Conservation (phyloP, 768 basidiomycete genomes). For the Tricholoma matsutake region DNA sequence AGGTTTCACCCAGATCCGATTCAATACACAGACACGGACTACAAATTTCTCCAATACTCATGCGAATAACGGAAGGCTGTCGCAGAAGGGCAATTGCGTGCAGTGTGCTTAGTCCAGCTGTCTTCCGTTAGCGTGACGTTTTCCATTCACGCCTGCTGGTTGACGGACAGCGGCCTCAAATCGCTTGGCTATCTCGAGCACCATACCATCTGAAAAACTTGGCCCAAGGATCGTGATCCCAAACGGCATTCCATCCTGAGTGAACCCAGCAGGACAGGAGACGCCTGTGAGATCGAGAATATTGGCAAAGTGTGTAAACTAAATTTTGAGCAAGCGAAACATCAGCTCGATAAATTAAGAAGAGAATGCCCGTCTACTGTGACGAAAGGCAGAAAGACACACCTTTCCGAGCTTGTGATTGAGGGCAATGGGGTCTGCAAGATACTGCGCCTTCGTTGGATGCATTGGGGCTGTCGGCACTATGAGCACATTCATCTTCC, state of each 20-base stretch:
- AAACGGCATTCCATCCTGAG: not conserved
- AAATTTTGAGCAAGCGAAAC: not conserved
- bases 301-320: not conserved
- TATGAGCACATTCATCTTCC: slow-evolving; percentile 2
- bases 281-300: not conserved
- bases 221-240: not conserved
- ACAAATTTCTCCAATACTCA: no score
- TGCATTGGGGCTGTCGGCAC: not conserved
- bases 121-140: not conserved
- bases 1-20: no score
- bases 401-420: not conserved
- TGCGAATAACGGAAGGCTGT: no score
- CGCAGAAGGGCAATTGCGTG: not conserved
- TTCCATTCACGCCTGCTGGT: not conserved
- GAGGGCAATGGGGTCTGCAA: not conserved
- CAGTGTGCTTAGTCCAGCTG: not conserved
- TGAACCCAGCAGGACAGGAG: slow-evolving; percentile 1
- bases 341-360: not conserved
- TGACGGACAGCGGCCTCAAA: not conserved
- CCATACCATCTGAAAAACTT: slow-evolving; percentile 1
- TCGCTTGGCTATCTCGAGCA: slow-evolving; percentile 1
- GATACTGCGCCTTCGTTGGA: not conserved
- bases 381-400: not conserved
- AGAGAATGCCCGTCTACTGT: not conserved
- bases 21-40: no score